Evolutionary conservation across 305 asterid species (phyloP), one percentile per base, ranked within the genome.

Genomic region (Caryopteris hybrid): DNA sequence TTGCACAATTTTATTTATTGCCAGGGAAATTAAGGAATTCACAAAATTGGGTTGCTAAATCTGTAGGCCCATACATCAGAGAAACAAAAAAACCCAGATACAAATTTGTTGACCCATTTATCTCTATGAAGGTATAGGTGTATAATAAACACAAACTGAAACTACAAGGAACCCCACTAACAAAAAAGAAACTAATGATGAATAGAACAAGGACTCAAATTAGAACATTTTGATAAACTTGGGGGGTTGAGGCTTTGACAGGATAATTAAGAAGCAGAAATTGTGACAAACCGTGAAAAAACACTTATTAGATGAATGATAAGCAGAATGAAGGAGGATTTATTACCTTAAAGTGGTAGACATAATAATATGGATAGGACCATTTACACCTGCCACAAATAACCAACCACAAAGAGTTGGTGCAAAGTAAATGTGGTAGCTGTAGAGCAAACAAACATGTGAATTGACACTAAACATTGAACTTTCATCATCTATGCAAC

Each of bases 361-460:
- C 79, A 75, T 74, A 54, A 79, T 74, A 55, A 78, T 73, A 67
- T 78, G 85, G 68, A 75, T 67, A 46, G 85, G 81, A 57, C 85
- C 81, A 70, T 80, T 83, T 47, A 78, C 83, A 76, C 83, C 83
- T 75, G 83, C 80, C 60, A 54, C 46, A 72, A 53, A 41, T 33
- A 61, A 73, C 82, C 81, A 70, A 82, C 80, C 55, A 54, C 46
- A 72, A 53, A 41, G 18, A 61, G 62, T 70, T 60, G 62, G 61
- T 60, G 53, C 21, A 45, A 16, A 45, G 61, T 33, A 48, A 48
- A 69, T 48, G 41, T 50, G 59, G 50, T 46, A 46, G 9, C 50
- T 57, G 29, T 34, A 20, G 31, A 14, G 29, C 33, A 21, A 59
- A 34, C 16, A 29, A 10, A 22, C 13, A 20, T 33, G 21, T 47